phyloP scores from a whole-genome alignment of 1,139 yeast species.

The Yamadazyma siamensis region DNA sequence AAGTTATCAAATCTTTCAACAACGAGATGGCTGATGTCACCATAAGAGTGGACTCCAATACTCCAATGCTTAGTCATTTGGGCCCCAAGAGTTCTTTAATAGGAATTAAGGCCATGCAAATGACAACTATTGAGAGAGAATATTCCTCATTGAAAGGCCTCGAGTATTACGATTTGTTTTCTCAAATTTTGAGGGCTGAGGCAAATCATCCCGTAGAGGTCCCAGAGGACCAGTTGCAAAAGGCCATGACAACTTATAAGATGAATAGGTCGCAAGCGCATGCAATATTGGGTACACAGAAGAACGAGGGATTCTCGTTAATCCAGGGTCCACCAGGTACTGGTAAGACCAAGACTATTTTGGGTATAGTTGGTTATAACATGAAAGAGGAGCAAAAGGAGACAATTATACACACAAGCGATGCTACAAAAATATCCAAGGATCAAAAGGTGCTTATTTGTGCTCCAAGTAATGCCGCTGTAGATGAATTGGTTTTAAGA shows the following conservation, averaged over 20 bases:
- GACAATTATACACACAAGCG: constrained; percentile 1
- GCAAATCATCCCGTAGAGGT: constrained; percentile 45
- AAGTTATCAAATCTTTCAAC: constrained; percentile 63
- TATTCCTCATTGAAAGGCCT: constrained; percentile 79
- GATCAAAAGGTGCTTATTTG: constrained; percentile 64
- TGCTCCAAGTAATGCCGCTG: constrained; percentile 99
- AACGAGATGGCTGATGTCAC: constrained; percentile 72
- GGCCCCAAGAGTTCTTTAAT: constrained; percentile 62
- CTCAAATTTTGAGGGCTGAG: constrained; percentile 60
- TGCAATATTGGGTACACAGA: constrained; percentile 75
- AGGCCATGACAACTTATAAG: constrained; percentile 45
- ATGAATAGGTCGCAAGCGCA: constrained; percentile 87
- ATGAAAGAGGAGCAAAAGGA: constrained; percentile 10
- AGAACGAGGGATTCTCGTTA: constrained; percentile 72
- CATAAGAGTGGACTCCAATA: constrained; percentile 57
- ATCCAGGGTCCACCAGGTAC: constrained; percentile 99
- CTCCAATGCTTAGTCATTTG: constrained; percentile 50
- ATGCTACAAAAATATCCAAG: constrained; percentile 12
- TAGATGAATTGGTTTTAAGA: constrained; percentile 91
- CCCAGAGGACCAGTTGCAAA: constrained; percentile 31
- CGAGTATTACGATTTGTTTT: constrained; percentile 70
- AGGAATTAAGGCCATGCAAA: constrained; percentile 74
- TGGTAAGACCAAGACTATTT: constrained; percentile 94
- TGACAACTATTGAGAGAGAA: constrained; percentile 93
- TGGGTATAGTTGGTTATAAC: constrained; percentile 80